Evolutionary conservation across 306 rosid species (phyloP).

Genomic region (Rubus idaeus): DNA sequence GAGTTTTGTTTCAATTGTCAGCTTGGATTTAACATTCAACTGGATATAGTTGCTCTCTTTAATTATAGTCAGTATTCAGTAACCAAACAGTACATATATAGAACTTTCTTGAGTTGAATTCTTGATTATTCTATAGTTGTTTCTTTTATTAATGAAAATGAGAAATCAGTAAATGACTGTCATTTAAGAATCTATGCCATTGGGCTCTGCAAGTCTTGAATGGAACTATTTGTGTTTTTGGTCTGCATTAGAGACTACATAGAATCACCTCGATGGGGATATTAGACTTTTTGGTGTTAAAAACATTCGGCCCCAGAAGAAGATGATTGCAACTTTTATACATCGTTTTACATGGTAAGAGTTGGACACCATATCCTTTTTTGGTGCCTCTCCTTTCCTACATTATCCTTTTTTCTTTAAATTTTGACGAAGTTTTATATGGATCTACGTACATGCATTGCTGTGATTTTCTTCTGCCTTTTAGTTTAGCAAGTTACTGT

Average conservation of each 20-base stretch:
- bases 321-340: no score
- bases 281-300: no score
- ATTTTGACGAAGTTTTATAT: no score
- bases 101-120: not conserved
- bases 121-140: not conserved
- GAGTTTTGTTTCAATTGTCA: not conserved
- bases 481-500: not conserved
- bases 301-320: no score
- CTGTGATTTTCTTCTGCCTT: not conserved
- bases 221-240: not conserved
- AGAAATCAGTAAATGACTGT: not conserved
- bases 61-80: not conserved
- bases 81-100: not conserved
- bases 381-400: no score
- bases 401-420: no score
- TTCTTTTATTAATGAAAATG: not conserved
- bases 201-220: not conserved
- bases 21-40: not conserved
- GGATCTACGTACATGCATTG: not conserved
- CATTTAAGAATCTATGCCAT: not conserved
- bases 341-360: no score
- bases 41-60: not conserved
- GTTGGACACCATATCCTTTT: no score
- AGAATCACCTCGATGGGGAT: no score
- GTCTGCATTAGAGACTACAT: no score